Evolutionary conservation across 1,139 yeast genomes (phyloP).

Genomic region (Trichomonascaceae sp.): DNA sequence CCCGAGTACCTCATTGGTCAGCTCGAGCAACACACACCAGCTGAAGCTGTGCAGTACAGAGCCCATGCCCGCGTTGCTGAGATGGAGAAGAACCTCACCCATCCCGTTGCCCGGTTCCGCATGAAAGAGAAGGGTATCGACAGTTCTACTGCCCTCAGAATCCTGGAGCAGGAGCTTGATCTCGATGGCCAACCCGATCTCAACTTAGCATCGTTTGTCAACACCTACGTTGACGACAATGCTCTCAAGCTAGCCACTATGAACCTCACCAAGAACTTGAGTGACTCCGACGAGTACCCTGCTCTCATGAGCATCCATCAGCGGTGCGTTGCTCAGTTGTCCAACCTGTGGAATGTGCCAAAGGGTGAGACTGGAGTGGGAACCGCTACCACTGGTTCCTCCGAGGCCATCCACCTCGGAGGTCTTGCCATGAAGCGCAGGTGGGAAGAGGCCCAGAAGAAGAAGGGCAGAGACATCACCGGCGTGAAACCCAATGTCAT

Average conservation of each 20-base stretch:
- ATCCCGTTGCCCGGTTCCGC: slow-evolving; percentile 29
- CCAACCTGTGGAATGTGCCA: slow-evolving; percentile 75
- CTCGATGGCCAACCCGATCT: slow-evolving; percentile 77
- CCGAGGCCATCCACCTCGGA: slow-evolving; percentile 88
- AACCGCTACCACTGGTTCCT: slow-evolving; percentile 86
- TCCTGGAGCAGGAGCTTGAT: slow-evolving; percentile 59
- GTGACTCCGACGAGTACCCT: slow-evolving; percentile 91
- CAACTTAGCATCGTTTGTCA: slow-evolving; percentile 82
- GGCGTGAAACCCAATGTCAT: slow-evolving; percentile 58
- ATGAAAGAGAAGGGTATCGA: slow-evolving; percentile 47
- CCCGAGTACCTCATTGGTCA: slow-evolving; percentile 21
- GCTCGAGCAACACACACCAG: slow-evolving; percentile 13
- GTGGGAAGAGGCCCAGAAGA: slow-evolving; percentile 62
- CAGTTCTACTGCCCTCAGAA: slow-evolving; percentile 41
- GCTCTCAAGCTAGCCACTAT: slow-evolving; percentile 44
- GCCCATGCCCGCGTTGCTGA: slow-evolving; percentile 3
- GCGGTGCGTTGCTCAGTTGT: slow-evolving; percentile 69
- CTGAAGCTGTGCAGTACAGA: slow-evolving; percentile 8
- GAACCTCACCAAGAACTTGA: slow-evolving; percentile 74
- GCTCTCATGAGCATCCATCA: slow-evolving; percentile 67
- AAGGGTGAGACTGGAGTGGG: slow-evolving; percentile 49
- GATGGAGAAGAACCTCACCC: slow-evolving; percentile 3
- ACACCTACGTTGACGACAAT: slow-evolving; percentile 47
- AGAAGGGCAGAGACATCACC: slow-evolving; percentile 34
- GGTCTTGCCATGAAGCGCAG: slow-evolving; percentile 84